Conservation (phyloP, 163 green algal genomes). For the Scenedesmus sp. region DNA sequence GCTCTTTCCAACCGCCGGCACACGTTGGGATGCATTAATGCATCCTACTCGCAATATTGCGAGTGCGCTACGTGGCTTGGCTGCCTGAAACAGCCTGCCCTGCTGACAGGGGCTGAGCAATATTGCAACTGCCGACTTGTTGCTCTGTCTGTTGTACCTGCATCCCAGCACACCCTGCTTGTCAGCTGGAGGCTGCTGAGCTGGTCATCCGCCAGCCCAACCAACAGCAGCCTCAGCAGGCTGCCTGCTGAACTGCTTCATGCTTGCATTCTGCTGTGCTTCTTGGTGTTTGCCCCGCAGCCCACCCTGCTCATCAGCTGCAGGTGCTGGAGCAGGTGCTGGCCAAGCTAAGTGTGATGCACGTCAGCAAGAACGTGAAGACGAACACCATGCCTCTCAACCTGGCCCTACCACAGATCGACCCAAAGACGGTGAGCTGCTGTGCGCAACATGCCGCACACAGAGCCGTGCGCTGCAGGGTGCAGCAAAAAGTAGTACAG, state of each 20-base stretch:
- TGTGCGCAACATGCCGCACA: not conserved
- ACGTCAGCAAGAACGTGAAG: conserved; percentile 25
- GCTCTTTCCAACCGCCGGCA: too few species aligned
- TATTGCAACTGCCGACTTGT: not conserved
- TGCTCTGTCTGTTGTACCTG: not conserved
- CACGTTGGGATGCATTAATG: too few species aligned
- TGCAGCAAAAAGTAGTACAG: too few species aligned
- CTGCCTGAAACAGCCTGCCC: too few species aligned
- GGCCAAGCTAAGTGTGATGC: conserved; percentile 29
- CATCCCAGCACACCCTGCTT: not conserved
- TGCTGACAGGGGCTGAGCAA: too few species aligned
- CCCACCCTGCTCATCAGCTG: conserved; percentile 11
- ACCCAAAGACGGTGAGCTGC: conserved; percentile 30
- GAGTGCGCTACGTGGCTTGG: too few species aligned
- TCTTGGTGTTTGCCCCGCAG: too few species aligned
- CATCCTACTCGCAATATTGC: too few species aligned
- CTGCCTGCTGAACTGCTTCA: not conserved
- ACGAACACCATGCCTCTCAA: conserved; percentile 28
- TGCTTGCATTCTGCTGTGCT: not conserved
- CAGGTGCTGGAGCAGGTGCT: conserved; percentile 47
- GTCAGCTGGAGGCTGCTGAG: not conserved
- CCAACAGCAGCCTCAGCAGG: too few species aligned
- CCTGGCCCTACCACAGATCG: conserved; percentile 23
- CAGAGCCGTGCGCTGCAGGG: too few species aligned
- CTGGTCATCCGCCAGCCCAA: too few species aligned